A percentile compares a stretch with the other conserved stretches of the same genome.
phyloP scores from a whole-genome alignment of 768 basidiomycete species.

The Clitopilus hobsonii region DNA sequence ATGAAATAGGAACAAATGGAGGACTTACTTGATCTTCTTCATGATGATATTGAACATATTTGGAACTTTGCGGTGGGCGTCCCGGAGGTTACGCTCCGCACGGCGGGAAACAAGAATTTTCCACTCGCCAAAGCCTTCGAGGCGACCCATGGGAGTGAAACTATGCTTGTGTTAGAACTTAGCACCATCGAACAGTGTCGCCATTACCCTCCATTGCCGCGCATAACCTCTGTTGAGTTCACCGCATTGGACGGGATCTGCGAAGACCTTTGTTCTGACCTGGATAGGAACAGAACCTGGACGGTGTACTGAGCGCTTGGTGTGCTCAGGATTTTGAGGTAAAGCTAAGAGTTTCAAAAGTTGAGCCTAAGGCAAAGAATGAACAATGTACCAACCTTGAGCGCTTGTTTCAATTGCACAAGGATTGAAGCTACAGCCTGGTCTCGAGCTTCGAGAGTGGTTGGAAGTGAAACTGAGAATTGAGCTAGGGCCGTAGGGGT shows the following conservation, averaged over 20 bases:
- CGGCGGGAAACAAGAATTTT: constrained; percentile 47
- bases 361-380: not conserved
- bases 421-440: not conserved
- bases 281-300: not conserved
- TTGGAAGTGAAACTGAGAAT: not conserved
- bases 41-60: constrained; percentile 48
- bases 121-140: constrained; percentile 63
- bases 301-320: constrained; percentile 11
- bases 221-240: no score
- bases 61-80: constrained; percentile 36
- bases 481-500: not conserved
- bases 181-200: no score
- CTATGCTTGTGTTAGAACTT: no score
- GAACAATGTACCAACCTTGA: not conserved
- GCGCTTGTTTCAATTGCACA: not conserved
- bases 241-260: no score
- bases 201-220: no score
- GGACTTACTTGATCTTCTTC: constrained; percentile 62
- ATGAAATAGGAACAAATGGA: not conserved
- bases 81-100: constrained; percentile 49
- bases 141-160: no score
- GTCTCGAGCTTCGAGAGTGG: not conserved
- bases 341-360: constrained; percentile 12
- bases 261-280: no score
- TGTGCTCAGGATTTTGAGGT: constrained; percentile 10